Evolutionary conservation across 2,329 filamentous ascomycete species (phyloP).

Genomic region (Massarina eburnea): DNA sequence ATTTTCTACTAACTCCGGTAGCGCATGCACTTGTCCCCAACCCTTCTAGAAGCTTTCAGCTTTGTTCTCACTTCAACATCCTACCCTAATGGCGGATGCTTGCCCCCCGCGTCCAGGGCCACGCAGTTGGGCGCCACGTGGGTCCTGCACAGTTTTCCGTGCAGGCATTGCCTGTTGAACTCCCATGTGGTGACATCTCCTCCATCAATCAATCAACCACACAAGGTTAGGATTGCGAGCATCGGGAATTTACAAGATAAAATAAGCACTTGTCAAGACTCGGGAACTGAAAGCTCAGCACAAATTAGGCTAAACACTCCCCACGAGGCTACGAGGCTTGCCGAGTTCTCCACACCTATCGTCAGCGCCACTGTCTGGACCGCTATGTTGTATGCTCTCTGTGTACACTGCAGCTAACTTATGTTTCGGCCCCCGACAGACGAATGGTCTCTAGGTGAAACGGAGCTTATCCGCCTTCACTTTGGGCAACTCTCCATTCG

Average conservation of each 20-base stretch:
- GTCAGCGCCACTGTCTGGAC: not conserved
- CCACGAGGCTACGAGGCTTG: slow-evolving; percentile 15
- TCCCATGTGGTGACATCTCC: no score
- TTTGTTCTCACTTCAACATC: not conserved
- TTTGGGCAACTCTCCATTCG: slow-evolving; percentile 1
- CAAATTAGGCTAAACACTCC: slow-evolving; percentile 9
- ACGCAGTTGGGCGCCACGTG: not conserved
- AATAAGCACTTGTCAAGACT: slow-evolving; percentile 12
- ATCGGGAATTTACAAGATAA: slow-evolving; percentile 1
- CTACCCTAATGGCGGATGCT: not conserved
- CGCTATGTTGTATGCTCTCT: not conserved
- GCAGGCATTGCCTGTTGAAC: not conserved
- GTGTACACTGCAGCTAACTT: slow-evolving; percentile 15
- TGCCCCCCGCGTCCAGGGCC: not conserved
- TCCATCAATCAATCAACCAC: not conserved
- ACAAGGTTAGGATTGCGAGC: not conserved
- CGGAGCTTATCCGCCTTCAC: slow-evolving; percentile 7
- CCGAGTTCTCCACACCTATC: slow-evolving; percentile 6
- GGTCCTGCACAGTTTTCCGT: not conserved
- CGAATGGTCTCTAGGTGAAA: slow-evolving; percentile 13
- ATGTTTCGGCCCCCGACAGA: slow-evolving; percentile 26
- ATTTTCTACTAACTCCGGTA: not conserved
- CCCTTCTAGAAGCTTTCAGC: slow-evolving; percentile 4
- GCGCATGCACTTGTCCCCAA: slow-evolving; percentile 1
- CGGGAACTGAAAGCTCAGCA: not conserved